Evolutionary conservation across 345 rosid genomes (phyloP), one percentile per base, ranked within the genome.

Genomic region (Ailanthus altissimus): DNA sequence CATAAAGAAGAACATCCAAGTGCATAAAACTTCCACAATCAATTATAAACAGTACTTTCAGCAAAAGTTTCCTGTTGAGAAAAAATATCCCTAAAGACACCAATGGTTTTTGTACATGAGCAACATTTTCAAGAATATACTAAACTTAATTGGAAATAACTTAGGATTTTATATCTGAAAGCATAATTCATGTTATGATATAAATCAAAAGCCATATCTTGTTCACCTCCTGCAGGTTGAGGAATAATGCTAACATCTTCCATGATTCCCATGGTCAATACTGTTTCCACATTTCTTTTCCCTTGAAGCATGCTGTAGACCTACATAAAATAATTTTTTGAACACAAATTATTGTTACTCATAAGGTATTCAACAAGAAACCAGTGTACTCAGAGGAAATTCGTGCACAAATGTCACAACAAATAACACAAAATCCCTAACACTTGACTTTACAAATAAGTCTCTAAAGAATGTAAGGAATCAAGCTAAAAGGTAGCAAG

Each of bases 271-370:
- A 93, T 94, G 42, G 97, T 91, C 81, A 90, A 82, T 71, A 93
- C 93, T 73, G 97, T 94, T 81, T 93, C 98, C 64, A 87, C 97
- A 77, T 94, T 97, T 77, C 97, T 90, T 82, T 93, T 91, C 74
- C 98, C 97, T 85, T 90, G 98, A 84, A 92, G 88, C 97, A 94
- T 88, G 81, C 98, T 94, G 81, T 93, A 91, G 13, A 94, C 97
- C 98, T 92, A 77, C 73, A 84, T 18, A 80, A 71, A 69, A 40
- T 23, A 73, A n/a, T n/a, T n/a, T 56, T 40, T 51, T 28, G 53
- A 59, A 72, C 38, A 72, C 49, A 72, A 45, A 70, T 32, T 58
- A 45, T 72, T 49, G 58, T 59, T 71, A 81, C 50, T 74, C 10
- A 14, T 4, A 60, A 43, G 14, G 26, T 43, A 46, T 59, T 56